These are phyloP conservation scores for Pythium aristosporum DNA, from an alignment of 352 stramenopile species.

Conservation along the genomic window DNA sequence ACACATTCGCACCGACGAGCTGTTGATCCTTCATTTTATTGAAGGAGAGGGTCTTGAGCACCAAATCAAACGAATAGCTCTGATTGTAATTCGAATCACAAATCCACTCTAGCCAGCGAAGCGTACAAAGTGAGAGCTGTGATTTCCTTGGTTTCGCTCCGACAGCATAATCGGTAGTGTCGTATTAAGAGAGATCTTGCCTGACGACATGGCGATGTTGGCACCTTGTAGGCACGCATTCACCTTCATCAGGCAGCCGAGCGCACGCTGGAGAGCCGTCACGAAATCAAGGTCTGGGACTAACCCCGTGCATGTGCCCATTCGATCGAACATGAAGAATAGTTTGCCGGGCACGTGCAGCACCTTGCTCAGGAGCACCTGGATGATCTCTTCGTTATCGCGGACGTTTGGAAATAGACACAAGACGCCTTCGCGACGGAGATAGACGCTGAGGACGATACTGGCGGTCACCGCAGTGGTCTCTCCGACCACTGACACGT, in stretches of 20 bases:
- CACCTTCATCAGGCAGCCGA: constrained; percentile 45
- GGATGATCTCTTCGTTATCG: constrained; percentile 47
- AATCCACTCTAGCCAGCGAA: no score
- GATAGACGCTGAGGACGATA: constrained; percentile 33
- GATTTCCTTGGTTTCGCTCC: no score
- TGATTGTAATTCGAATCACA: no score
- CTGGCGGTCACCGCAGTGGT: constrained; percentile 56
- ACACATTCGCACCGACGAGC: no score
- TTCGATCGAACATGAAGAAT: not conserved
- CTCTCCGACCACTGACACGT: constrained; percentile 34
- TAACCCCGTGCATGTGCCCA: constrained; percentile 54
- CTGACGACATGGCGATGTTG: constrained; percentile 49
- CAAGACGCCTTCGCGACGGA: constrained; percentile 39
- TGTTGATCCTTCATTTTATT: no score
- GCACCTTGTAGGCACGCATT: constrained; percentile 36
- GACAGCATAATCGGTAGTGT: no score
- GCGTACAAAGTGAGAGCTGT: no score
- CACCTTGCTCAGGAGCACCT: constrained; percentile 40
- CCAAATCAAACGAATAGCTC: no score
- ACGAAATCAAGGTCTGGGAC: constrained; percentile 63
- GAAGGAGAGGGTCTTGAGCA: no score
- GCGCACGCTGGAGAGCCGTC: constrained; percentile 32
- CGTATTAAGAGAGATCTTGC: constrained; percentile 30
- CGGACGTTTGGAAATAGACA: constrained; percentile 45
- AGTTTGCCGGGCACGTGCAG: constrained; percentile 17